phyloP scores from a whole-genome alignment of 768 basidiomycete species.

The Lactarius trivialis region DNA sequence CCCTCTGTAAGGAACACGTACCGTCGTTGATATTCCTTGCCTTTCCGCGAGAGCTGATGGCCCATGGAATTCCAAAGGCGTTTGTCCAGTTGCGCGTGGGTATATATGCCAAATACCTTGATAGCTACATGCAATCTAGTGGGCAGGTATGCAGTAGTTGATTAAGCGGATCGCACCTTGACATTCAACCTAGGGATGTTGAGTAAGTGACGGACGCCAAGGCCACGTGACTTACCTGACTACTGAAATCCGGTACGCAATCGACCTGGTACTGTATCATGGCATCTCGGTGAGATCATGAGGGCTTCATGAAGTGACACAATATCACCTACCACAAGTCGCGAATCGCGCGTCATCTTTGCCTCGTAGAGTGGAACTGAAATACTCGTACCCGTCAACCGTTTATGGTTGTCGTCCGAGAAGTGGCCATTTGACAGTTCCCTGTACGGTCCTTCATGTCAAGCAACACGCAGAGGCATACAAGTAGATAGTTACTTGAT shows the following conservation, averaged over 20 bases:
- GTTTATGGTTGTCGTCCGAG: conserved; percentile 61
- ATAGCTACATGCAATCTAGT: conserved; percentile 31
- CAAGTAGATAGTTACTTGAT: conserved; percentile 41
- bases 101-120: conserved; percentile 45
- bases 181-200: conserved; percentile 30
- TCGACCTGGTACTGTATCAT: conserved; percentile 27
- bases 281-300: background rate
- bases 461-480: background rate
- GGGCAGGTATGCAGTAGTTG: background rate
- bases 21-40: conserved; percentile 50
- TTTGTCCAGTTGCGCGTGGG: conserved; percentile 40
- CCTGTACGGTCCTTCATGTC: conserved; percentile 30
- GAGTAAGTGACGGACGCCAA: too few species aligned
- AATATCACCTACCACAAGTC: conserved; percentile 18
- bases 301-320: background rate
- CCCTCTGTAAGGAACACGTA: conserved; percentile 21
- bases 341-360: conserved; percentile 43
- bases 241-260: conserved; percentile 22
- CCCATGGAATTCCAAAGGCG: conserved; percentile 44
- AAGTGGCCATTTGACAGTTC: conserved; percentile 66
- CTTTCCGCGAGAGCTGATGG: conserved; percentile 36
- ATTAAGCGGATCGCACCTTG: conserved; percentile 30
- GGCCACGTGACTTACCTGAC: conserved; percentile 3
- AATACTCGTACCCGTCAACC: conserved; percentile 38
- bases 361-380: conserved; percentile 62